Evolutionary conservation across 2,329 filamentous ascomycete genomes (phyloP), one percentile per base, ranked within the genome.

Genomic region (Cladobotryum protrusum): DNA sequence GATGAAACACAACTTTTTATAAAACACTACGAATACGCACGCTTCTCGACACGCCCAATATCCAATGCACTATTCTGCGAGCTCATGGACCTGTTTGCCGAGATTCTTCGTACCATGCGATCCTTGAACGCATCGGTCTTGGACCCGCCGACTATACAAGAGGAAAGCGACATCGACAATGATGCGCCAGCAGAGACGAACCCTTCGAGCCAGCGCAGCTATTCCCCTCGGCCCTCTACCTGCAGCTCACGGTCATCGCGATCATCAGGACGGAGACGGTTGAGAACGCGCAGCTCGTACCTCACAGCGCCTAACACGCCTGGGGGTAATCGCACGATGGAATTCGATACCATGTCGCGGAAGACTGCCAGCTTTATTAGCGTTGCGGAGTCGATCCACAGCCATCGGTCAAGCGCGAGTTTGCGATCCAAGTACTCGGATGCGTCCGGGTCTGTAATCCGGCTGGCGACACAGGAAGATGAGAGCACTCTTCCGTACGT

Each of bases 81-180:
- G 18, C 72, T 96, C 29, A 96, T 96, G 89, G 79, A 83, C 50
- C 75, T 87, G 20, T 96, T 97, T 66, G 87, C 91, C 2, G 82
- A 87, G 47, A 72, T 97, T 0, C 72, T 97, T 13, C 81, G 86
- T 47, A 79, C 77, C 15, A 95, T 97, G 87, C 77, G 73, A 24
- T 75, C 79, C 0, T 70, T 89, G 3, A 74, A 85, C 51, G 70
- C 78, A 0, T 69, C 70, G 0, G 64, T 82, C 4, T 62, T 89
- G 5, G 63, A 67, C 20, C 62, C 62, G 1, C 3, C 43, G 8
- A 59, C 59, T n/a, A 8, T 18, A 13, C 3, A 13, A 8, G 19
- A 37, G 3, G 72, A 72, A 24, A 74, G 67, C 56, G 69, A 72
- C 54, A 69, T 72, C 29, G 74, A 75, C 53, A 69, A 72, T 55